Evolutionary conservation across 192 early-diverging fungal genomes (phyloP).

Genomic region (Coemansia sp.): DNA sequence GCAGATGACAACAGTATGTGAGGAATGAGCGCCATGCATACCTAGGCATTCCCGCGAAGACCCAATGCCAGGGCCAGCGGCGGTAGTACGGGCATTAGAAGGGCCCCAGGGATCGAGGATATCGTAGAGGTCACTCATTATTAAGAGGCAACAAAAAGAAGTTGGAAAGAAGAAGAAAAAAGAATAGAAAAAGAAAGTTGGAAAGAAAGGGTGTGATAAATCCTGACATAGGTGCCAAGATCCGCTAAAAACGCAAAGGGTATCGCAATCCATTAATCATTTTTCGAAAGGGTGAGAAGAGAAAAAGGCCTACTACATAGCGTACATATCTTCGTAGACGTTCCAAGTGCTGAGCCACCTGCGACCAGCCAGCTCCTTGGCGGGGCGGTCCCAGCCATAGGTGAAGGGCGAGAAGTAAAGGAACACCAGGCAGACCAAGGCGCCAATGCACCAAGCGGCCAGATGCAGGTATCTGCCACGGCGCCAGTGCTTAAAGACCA

Average conservation of each 20-base stretch:
- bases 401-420: slow-evolving; percentile 77
- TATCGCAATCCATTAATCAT: neutral
- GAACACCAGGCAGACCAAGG: slow-evolving; percentile 36
- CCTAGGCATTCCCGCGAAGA: slow-evolving; percentile 42
- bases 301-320: slow-evolving; percentile 15
- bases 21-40: slow-evolving; percentile 19
- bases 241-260: neutral
- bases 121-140: slow-evolving; percentile 59
- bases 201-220: neutral
- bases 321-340: slow-evolving; percentile 59
- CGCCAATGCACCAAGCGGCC: slow-evolving; percentile 39
- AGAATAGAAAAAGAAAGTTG: neutral
- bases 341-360: slow-evolving; percentile 83
- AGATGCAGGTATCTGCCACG: slow-evolving; percentile 62
- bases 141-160: neutral
- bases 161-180: neutral
- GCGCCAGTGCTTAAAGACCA: slow-evolving; percentile 62
- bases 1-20: neutral
- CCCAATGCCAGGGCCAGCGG: slow-evolving; percentile 15
- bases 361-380: slow-evolving; percentile 58
- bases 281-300: neutral
- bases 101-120: slow-evolving; percentile 57
- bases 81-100: slow-evolving; percentile 13
- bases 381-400: slow-evolving; percentile 77
- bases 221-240: neutral